Conservation (phyloP, 78 protist species). For the Chrysochromulina tobinii region DNA sequence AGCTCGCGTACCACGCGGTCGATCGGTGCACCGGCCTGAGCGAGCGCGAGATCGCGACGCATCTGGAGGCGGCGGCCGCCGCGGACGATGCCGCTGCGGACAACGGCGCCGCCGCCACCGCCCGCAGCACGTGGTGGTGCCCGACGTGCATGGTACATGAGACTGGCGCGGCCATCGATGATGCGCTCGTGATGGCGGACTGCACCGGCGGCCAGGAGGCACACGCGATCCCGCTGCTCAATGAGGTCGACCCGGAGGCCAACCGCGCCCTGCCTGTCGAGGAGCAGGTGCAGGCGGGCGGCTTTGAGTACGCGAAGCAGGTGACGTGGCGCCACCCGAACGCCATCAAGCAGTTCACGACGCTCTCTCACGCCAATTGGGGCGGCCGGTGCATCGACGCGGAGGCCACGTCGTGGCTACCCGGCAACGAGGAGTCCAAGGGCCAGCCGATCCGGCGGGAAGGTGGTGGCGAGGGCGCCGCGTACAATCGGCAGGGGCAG, state of each 20-base stretch:
- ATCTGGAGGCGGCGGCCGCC: too few species aligned
- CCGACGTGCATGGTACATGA: background rate
- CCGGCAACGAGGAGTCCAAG: background rate
- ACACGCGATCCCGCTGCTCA: background rate
- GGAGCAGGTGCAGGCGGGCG: background rate
- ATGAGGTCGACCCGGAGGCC: background rate
- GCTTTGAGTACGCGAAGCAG: background rate
- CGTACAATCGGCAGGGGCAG: background rate
- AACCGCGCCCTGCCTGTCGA: too few species aligned
- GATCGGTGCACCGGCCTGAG: background rate
- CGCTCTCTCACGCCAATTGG: background rate
- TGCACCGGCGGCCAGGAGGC: background rate
- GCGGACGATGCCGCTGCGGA: too few species aligned
- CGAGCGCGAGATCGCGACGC: background rate
- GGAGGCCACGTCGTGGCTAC: background rate
- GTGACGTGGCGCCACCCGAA: background rate
- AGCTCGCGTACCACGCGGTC: background rate
- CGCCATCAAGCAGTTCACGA: background rate
- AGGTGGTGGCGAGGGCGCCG: background rate
- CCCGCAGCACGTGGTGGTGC: background rate
- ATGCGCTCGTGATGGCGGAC: background rate
- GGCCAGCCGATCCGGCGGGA: background rate
- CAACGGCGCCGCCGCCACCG: background rate
- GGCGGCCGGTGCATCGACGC: background rate
- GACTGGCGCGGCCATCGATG: background rate